Evolutionary conservation across 2,329 filamentous ascomycete species (phyloP).

Genomic region (Grosmannia penicillata): DNA sequence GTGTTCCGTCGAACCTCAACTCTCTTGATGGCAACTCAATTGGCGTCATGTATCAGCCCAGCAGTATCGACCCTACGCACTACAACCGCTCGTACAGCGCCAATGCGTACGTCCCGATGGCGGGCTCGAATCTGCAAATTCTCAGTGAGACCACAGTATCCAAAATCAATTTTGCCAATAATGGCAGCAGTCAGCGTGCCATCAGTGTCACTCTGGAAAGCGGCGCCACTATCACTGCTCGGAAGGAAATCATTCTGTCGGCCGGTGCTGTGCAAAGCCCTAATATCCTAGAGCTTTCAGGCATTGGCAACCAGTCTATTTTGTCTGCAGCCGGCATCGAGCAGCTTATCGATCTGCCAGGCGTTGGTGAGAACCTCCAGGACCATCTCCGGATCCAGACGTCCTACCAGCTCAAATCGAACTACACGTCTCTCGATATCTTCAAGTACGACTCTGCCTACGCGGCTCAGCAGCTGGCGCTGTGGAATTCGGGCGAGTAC

Average conservation of each 20-base stretch:
- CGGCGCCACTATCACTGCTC: constrained; percentile 14
- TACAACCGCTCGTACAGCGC: constrained; percentile 32
- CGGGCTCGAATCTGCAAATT: constrained; percentile 25
- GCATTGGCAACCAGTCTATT: constrained; percentile 34
- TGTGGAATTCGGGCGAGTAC: constrained; percentile 17
- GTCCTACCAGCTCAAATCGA: constrained; percentile 14
- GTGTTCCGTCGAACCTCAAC: constrained; percentile 23
- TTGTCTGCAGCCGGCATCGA: constrained; percentile 30
- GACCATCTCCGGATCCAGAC: constrained; percentile 12
- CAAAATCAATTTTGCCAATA: constrained; percentile 20
- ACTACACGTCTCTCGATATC: constrained; percentile 18
- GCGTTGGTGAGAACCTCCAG: constrained; percentile 39
- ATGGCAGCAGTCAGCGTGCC: constrained; percentile 4
- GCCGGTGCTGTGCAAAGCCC: constrained; percentile 6
- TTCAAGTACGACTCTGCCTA: constrained; percentile 17
- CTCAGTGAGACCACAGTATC: constrained; percentile 20
- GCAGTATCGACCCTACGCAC: constrained; percentile 28
- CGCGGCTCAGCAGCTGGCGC: constrained; percentile 22
- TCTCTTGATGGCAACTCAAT: constrained; percentile 33
- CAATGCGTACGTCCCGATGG: constrained; percentile 27
- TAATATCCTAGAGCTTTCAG: constrained; percentile 18
- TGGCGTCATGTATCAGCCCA: constrained; percentile 34
- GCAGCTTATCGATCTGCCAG: constrained; percentile 36
- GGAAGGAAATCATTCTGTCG: constrained; percentile 7
- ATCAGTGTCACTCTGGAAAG: constrained; percentile 13